Base-by-base conservation (phyloP, 441 rosid genomes). In the Eruca vesicaria region DNA sequence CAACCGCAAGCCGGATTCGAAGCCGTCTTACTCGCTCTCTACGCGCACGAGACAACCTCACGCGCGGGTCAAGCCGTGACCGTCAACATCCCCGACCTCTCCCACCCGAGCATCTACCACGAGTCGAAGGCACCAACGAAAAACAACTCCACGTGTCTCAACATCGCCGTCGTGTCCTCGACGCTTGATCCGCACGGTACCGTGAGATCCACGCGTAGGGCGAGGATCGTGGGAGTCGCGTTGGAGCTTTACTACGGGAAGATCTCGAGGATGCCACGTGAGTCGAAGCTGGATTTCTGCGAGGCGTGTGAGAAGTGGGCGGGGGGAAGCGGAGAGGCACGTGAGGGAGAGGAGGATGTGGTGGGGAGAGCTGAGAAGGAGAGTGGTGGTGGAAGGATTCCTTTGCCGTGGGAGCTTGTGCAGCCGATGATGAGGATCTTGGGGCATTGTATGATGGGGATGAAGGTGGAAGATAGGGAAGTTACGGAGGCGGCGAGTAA, bases 1-100 rank as follows among this genome's bases (percentile, higher is more conserved):
- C 84, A 83, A 69, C 82, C 97, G 2, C 83, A 84, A 15, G 94
- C 99, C n/a, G 99, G 97, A 9, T 94, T 94, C 71, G 97, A 94
- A 70, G 97, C 97, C 6, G 84, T 94, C 6, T 36, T 92, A 20
- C 76, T 94, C 9, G 97, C 99, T 7, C 87, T 94, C 23, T 90
- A 92, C 78, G 88, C 97, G 0, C 87, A 88, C 31, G 99, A 90
- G 52, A 88, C 94, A 15, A 80, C 84, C 8, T 62, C 89, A 3
- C 91, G 97, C 1, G 78, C 76, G 7, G 96, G 94, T 18, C 90
- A 90, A 14, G 81, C 99, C 0, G 9, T 86, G 0, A 87, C 89
- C 19, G 86, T 94, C 32, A 86, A 82, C 83, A 66, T 94, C 8
- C 96, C 98, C 0, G 92, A 94, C 64, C 66, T 94, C 3, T 80